Conservation (phyloP, 2,329 filamentous ascomycete species). For the Fusarium keratoplasticum region DNA sequence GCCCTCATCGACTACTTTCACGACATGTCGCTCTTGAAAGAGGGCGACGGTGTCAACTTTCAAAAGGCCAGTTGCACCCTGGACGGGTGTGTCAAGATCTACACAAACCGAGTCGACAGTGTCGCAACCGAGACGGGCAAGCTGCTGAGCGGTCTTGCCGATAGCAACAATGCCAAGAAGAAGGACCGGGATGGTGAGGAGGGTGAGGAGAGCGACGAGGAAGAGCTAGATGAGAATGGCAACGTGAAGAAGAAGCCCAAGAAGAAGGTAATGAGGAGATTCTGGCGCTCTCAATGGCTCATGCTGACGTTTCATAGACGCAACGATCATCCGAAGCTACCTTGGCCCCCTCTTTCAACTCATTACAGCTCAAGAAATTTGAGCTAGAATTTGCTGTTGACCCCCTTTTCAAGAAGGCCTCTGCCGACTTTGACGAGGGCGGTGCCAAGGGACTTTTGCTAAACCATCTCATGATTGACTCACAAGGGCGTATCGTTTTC, state of each 20-base stretch:
- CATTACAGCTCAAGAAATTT: conserved; percentile 95
- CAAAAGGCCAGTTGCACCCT: conserved; percentile 98
- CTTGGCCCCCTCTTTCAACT: conserved; percentile 86
- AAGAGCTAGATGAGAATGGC: conserved; percentile 73
- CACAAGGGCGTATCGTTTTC: conserved; percentile 92
- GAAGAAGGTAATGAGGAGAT: conserved; percentile 72
- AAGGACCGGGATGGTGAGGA: conserved; percentile 73
- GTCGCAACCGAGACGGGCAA: conserved; percentile 98
- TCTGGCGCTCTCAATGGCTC: not conserved
- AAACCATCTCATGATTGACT: conserved; percentile 97
- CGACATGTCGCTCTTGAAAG: conserved; percentile 96
- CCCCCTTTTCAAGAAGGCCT: conserved; percentile 98
- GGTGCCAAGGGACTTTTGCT: conserved; percentile 94
- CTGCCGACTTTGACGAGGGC: conserved; percentile 97
- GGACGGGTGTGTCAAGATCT: conserved; percentile 98
- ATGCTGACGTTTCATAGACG: conserved; percentile 53
- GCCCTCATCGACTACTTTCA: conserved; percentile 99
- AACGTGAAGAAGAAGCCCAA: conserved; percentile 72
- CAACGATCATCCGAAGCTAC: conserved; percentile 93
- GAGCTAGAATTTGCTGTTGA: conserved; percentile 97
- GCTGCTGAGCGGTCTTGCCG: conserved; percentile 90
- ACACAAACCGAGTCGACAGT: conserved; percentile 97
- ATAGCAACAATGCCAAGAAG: conserved; percentile 83
- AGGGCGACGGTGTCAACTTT: conserved; percentile 97
- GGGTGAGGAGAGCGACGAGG: conserved; percentile 75